Evolutionary conservation across 2,329 filamentous ascomycete species (phyloP).

Genomic region (Fusarium chuoi): DNA sequence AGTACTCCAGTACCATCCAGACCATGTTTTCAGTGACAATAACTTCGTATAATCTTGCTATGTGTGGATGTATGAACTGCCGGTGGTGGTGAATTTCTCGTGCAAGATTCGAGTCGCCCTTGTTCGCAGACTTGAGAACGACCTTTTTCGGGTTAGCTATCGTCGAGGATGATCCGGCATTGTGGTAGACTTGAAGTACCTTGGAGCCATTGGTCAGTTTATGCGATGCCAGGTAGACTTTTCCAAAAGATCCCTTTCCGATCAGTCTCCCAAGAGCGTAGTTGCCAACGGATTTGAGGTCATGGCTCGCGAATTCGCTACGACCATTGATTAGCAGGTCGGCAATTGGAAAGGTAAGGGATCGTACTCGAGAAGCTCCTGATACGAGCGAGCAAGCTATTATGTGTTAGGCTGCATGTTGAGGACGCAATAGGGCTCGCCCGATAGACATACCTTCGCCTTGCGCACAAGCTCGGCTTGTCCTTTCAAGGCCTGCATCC

Average conservation of each 20-base stretch:
- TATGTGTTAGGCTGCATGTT: neutral
- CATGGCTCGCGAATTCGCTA: constrained; percentile 93
- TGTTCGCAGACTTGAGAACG: constrained; percentile 97
- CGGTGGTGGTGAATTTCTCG: constrained; percentile 98
- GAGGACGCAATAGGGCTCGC: neutral
- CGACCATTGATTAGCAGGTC: constrained; percentile 11
- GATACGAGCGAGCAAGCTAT: constrained; percentile 95
- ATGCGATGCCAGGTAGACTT: constrained; percentile 94
- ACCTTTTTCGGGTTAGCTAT: constrained; percentile 66
- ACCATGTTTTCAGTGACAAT: constrained; percentile 96
- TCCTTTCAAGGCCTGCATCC: constrained; percentile 65
- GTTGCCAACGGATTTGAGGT: constrained; percentile 92
- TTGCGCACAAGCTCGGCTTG: constrained; percentile 70
- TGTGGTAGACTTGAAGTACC: constrained; percentile 59
- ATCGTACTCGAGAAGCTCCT: constrained; percentile 90
- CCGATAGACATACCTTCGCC: constrained; percentile 61
- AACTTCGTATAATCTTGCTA: constrained; percentile 95
- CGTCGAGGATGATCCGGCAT: neutral
- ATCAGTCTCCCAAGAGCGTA: constrained; percentile 92
- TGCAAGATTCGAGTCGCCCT: constrained; percentile 93
- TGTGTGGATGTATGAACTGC: constrained; percentile 97
- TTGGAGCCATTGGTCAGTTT: constrained; percentile 99
- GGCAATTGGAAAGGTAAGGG: neutral
- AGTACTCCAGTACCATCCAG: constrained; percentile 97
- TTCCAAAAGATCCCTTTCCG: constrained; percentile 97